Conservation (phyloP, 345 rosid species). For the Salix arbutifolia region DNA sequence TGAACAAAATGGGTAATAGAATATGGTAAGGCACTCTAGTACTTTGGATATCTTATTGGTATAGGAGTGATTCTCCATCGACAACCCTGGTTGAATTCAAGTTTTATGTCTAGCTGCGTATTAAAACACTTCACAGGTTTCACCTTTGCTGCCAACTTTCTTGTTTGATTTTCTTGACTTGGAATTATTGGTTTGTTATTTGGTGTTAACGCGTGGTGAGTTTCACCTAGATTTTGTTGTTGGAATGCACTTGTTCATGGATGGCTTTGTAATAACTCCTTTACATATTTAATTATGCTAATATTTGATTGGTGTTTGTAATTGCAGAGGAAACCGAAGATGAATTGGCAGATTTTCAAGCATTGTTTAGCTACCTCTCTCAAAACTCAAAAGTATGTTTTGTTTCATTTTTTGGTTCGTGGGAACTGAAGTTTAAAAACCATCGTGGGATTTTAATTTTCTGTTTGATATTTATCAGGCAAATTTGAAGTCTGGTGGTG, state of each 20-base stretch:
- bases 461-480: conserved; percentile 23
- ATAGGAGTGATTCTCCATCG: background rate
- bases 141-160: background rate
- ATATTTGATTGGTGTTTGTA: background rate
- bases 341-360: conserved; percentile 58
- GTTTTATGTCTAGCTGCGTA: background rate
- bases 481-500: conserved; percentile 19
- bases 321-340: conserved; percentile 60
- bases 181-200: background rate
- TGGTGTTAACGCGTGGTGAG: background rate
- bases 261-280: background rate
- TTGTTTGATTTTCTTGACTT: background rate
- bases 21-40: background rate
- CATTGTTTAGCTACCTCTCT: conserved; percentile 48
- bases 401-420: background rate
- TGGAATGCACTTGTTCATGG: background rate
- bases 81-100: background rate
- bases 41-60: background rate
- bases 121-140: background rate
- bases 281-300: background rate
- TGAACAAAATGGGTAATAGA: background rate
- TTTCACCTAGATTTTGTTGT: background rate
- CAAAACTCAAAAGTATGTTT: conserved; percentile 41
- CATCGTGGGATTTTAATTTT: conserved; percentile 8
- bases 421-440: background rate